Percentiles rank a stretch among this genome's conserved stretches.
Evolutionary conservation across 1,139 yeast species (phyloP).

Genomic region (Hyphopichia khmerensis): DNA sequence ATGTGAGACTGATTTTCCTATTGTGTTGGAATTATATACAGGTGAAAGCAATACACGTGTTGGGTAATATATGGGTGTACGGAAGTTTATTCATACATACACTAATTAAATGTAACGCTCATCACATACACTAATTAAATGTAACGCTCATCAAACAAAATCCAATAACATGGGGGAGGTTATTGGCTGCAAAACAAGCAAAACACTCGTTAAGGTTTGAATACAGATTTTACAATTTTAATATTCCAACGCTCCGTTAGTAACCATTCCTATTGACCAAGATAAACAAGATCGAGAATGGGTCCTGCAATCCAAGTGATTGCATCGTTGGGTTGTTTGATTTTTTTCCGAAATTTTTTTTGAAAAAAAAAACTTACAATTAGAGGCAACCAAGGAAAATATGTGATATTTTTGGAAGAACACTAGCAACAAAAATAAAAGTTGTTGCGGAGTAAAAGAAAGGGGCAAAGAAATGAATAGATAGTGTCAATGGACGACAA

Average conservation of each 20-base stretch:
- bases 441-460: too few relatives aligned
- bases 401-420: not conserved
- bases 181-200: not conserved
- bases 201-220: not conserved
- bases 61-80: not conserved
- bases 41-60: too few relatives aligned
- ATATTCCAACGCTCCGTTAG: constrained; percentile 69
- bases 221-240: constrained; percentile 11
- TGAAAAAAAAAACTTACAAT: too few relatives aligned
- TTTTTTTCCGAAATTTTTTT: not conserved
- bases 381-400: constrained; percentile 1
- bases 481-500: too few relatives aligned
- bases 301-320: constrained; percentile 59
- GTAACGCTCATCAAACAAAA: not conserved
- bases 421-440: constrained; percentile 1
- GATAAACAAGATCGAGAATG: constrained; percentile 21
- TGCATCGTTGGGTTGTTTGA: constrained; percentile 53
- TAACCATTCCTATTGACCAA: constrained; percentile 25
- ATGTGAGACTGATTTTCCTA: too few relatives aligned
- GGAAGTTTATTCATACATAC: too few relatives aligned
- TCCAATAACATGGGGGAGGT: not conserved
- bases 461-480: too few relatives aligned
- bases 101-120: too few relatives aligned
- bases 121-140: too few relatives aligned
- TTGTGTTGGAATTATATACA: too few relatives aligned